These are phyloP conservation scores for Metrosideros polymorpha DNA, from an alignment of 441 rosid genomes.

Conservation along the genomic window DNA sequence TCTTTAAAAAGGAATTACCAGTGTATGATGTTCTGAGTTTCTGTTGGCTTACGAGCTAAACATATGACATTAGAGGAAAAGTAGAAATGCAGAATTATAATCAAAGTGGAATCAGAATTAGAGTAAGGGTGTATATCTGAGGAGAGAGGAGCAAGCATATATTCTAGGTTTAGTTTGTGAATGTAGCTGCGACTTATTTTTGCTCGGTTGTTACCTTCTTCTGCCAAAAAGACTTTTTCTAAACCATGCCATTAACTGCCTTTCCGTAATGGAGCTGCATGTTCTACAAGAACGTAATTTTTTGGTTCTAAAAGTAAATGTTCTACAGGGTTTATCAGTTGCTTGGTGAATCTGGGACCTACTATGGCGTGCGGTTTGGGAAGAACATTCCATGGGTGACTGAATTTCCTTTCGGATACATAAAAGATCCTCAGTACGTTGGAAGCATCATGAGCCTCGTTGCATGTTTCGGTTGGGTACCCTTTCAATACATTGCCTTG, in stretches of 20 bases:
- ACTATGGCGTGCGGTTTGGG: conserved; percentile 83
- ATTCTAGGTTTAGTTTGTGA: background rate
- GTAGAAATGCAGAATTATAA: background rate
- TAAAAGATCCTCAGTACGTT: conserved; percentile 81
- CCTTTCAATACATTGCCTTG: conserved; percentile 65
- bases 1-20: background rate
- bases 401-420: conserved; percentile 78
- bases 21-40: background rate
- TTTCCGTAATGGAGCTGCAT: background rate
- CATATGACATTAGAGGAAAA: background rate
- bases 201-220: background rate
- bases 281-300: background rate
- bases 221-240: background rate
- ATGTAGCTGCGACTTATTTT: background rate
- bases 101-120: background rate
- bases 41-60: background rate
- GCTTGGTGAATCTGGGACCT: conserved; percentile 87
- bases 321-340: conserved; percentile 66
- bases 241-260: background rate
- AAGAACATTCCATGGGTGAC: conserved; percentile 77
- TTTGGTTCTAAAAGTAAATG: background rate
- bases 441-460: conserved; percentile 83
- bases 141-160: background rate
- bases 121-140: background rate
- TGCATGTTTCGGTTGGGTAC: conserved; percentile 72